phyloP scores from a whole-genome alignment of 2,329 filamentous ascomycete genomes.

The Aureobasidium sp. region DNA sequence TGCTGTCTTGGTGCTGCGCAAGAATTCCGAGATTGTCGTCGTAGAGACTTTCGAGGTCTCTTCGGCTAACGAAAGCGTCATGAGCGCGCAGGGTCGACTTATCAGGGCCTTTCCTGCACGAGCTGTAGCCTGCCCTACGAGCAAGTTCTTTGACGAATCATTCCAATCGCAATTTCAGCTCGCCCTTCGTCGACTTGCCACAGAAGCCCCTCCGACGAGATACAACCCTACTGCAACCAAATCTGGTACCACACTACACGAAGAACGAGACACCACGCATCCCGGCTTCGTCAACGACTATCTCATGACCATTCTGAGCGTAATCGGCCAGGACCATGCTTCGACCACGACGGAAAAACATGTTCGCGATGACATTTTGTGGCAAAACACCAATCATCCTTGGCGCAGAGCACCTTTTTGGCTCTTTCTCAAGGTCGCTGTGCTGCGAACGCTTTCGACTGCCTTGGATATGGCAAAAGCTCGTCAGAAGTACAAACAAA shows the following conservation, averaged over 20 bases:
- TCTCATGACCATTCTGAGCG: constrained; percentile 52
- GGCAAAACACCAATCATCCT: constrained; percentile 32
- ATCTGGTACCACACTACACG: constrained; percentile 38
- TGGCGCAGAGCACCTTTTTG: constrained; percentile 57
- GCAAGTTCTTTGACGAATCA: constrained; percentile 27
- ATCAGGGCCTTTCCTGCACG: constrained; percentile 52
- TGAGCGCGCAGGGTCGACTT: constrained; percentile 44
- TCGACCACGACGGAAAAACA: constrained; percentile 44
- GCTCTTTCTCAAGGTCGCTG: constrained; percentile 51
- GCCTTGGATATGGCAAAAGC: not conserved
- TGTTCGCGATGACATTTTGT: constrained; percentile 47
- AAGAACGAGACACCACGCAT: constrained; percentile 49
- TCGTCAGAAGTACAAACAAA: not conserved
- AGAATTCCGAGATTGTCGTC: constrained; percentile 34
- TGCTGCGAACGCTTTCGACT: constrained; percentile 44
- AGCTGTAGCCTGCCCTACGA: constrained; percentile 38
- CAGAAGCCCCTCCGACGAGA: not conserved
- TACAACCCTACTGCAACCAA: constrained; percentile 33
- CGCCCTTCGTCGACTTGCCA: not conserved
- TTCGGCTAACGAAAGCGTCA: constrained; percentile 42
- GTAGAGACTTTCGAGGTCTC: constrained; percentile 57
- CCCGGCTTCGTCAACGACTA: constrained; percentile 52
- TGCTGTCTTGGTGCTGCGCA: not conserved
- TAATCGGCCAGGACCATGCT: constrained; percentile 34
- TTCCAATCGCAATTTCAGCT: not conserved